A percentile compares a stretch with the other conserved stretches of the same genome.
phyloP scores from a whole-genome alignment of 2,329 filamentous ascomycete genomes.

The Pestalotiopsis sp. region DNA sequence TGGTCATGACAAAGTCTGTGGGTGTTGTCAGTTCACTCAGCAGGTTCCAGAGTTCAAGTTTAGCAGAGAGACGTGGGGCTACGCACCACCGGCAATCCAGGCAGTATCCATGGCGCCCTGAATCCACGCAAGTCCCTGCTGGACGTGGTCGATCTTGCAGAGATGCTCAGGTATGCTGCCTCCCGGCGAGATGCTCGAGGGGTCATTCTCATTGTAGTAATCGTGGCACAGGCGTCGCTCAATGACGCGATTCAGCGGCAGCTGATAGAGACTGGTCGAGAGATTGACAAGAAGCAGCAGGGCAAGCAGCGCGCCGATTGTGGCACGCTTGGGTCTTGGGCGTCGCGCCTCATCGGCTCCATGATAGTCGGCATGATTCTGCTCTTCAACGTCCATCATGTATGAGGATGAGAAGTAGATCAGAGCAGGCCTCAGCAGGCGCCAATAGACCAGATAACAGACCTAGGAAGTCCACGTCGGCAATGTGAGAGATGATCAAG shows the following conservation, averaged over 20 bases:
- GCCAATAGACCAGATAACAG: no score
- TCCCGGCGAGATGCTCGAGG: slow-evolving; percentile 32
- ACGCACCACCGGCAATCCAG: slow-evolving; percentile 50
- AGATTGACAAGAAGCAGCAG: slow-evolving; percentile 50
- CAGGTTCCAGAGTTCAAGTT: background rate
- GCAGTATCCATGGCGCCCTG: slow-evolving; percentile 52
- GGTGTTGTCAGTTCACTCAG: background rate
- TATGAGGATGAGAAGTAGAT: background rate
- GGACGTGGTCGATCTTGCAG: slow-evolving; percentile 56
- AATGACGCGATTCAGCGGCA: slow-evolving; percentile 48
- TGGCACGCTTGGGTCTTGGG: slow-evolving; percentile 1
- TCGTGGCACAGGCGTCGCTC: slow-evolving; percentile 52
- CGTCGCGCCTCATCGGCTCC: background rate
- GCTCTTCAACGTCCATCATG: background rate
- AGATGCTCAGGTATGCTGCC: slow-evolving; percentile 50
- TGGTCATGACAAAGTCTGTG: slow-evolving; percentile 51
- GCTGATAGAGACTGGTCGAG: slow-evolving; percentile 48
- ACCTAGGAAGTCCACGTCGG: background rate
- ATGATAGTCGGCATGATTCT: background rate
- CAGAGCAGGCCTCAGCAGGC: background rate
- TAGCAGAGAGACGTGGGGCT: background rate
- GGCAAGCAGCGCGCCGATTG: slow-evolving; percentile 34
- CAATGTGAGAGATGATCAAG: background rate
- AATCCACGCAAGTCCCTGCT: slow-evolving; percentile 53
- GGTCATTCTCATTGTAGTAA: slow-evolving; percentile 47